These are phyloP conservation scores for Cyclocybe cylindracea DNA, from an alignment of 768 basidiomycete genomes.

Conservation along the genomic window DNA sequence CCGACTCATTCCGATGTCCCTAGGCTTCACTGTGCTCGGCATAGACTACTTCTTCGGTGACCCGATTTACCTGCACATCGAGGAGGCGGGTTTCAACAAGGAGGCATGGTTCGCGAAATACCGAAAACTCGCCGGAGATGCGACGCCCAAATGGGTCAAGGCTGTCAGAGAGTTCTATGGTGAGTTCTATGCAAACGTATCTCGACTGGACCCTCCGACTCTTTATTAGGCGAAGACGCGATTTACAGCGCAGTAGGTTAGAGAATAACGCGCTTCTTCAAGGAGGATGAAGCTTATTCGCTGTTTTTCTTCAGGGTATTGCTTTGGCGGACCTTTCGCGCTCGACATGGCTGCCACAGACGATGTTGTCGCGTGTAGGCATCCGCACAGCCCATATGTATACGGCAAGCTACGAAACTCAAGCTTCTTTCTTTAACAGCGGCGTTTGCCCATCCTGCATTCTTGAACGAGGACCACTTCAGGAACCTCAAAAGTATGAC, in stretches of 20 bases:
- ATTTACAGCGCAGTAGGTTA: conserved; percentile 49
- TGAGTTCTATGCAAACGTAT: conserved; percentile 10
- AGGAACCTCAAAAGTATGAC: conserved; percentile 45
- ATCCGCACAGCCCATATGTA: not conserved
- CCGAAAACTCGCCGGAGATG: conserved; percentile 34
- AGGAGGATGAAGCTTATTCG: not conserved
- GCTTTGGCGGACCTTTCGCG: conserved; percentile 56
- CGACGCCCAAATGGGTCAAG: conserved; percentile 52
- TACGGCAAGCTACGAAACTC: not conserved
- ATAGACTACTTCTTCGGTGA: conserved; percentile 69
- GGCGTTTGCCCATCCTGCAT: conserved; percentile 59
- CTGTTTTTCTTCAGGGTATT: conserved; percentile 44
- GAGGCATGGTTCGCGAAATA: conserved; percentile 41
- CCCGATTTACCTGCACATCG: conserved; percentile 39
- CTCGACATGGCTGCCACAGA: conserved; percentile 48
- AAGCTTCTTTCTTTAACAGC: conserved; percentile 25
- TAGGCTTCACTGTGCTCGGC: conserved; percentile 61
- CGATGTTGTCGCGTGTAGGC: conserved; percentile 47
- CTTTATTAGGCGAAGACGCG: conserved; percentile 24
- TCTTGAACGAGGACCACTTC: conserved; percentile 49
- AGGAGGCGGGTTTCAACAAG: conserved; percentile 36
- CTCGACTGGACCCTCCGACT: not conserved
- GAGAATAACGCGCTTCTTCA: conserved; percentile 5
- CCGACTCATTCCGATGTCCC: not conserved
- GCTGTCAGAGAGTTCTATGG: conserved; percentile 52